Conservation (phyloP, 2,329 filamentous ascomycete species). For the Trichoderma brevicompactum region DNA sequence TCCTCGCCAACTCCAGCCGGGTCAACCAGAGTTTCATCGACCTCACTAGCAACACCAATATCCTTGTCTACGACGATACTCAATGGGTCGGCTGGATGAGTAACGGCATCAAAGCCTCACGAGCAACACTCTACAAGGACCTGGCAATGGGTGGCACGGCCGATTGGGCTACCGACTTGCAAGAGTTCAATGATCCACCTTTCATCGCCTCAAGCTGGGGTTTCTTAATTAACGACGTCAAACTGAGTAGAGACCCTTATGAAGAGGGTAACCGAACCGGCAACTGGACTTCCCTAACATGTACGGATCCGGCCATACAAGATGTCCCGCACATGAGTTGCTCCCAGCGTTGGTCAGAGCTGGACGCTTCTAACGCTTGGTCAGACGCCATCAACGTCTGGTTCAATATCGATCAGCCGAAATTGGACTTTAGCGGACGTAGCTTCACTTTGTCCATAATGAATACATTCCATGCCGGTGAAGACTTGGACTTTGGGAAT, state of each 20-base stretch:
- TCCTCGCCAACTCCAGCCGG: conserved; percentile 27
- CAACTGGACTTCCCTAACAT: conserved; percentile 37
- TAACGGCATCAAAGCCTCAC: conserved; percentile 19
- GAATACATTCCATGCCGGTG: conserved; percentile 14
- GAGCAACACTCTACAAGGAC: conserved; percentile 26
- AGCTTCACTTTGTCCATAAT: conserved; percentile 2
- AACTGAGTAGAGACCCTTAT: conserved; percentile 30
- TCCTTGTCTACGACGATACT: conserved; percentile 33
- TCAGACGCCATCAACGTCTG: conserved; percentile 35
- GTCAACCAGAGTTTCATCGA: conserved; percentile 29
- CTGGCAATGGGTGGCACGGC: conserved; percentile 34
- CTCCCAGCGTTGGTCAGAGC: conserved; percentile 35
- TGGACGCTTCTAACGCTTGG: conserved; percentile 38
- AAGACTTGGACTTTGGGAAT: neutral
- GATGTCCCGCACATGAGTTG: conserved; percentile 17
- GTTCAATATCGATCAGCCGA: conserved; percentile 16
- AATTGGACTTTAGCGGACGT: conserved; percentile 9
- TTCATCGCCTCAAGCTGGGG: conserved; percentile 29
- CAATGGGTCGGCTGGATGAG: conserved; percentile 35
- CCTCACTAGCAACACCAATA: conserved; percentile 29
- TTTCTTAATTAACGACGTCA: conserved; percentile 30
- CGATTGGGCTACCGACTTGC: conserved; percentile 35
- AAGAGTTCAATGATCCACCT: conserved; percentile 33
- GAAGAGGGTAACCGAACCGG: conserved; percentile 30
- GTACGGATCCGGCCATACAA: conserved; percentile 28